A percentile compares a stretch with the other conserved stretches of the same genome.
Evolutionary conservation across 2,329 filamentous ascomycete species (phyloP).

Genomic region (Coniochaeta sp.): DNA sequence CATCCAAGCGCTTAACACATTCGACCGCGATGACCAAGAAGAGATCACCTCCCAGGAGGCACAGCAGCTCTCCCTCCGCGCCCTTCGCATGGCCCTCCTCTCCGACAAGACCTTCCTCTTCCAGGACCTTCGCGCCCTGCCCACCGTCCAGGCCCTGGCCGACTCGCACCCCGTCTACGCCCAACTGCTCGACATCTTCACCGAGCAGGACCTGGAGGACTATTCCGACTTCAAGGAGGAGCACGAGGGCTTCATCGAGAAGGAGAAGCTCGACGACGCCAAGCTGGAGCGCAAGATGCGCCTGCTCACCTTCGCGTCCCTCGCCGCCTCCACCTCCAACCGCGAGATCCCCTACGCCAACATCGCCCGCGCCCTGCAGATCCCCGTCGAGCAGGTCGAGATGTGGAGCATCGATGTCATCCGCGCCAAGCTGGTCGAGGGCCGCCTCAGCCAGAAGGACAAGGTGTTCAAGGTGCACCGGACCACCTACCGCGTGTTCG

Average conservation of each 20-base stretch:
- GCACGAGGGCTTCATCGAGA: conserved; percentile 77
- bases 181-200: conserved; percentile 92
- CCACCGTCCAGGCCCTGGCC: conserved; percentile 78
- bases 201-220: conserved; percentile 87
- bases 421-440: conserved; percentile 89
- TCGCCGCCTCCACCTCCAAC: conserved; percentile 75
- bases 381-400: conserved; percentile 80
- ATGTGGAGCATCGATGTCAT: conserved; percentile 99
- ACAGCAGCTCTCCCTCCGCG: conserved; percentile 51
- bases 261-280: conserved; percentile 63
- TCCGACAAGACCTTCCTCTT: conserved; percentile 59
- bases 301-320: conserved; percentile 82
- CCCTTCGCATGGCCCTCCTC: conserved; percentile 45
- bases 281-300: conserved; percentile 92
- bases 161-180: conserved; percentile 80
- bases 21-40: conserved; percentile 47
- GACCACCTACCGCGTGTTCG: conserved; percentile 93
- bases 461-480: conserved; percentile 93
- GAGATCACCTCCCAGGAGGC: conserved; percentile 53
- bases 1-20: conserved; percentile 54
- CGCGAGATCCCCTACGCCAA: conserved; percentile 83
- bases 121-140: conserved; percentile 73
- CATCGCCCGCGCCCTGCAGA: conserved; percentile 79
- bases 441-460: conserved; percentile 89
- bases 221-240: conserved; percentile 94